phyloP scores from a whole-genome alignment of 2,329 filamentous ascomycete genomes.

The Aureobasidium sp. region DNA sequence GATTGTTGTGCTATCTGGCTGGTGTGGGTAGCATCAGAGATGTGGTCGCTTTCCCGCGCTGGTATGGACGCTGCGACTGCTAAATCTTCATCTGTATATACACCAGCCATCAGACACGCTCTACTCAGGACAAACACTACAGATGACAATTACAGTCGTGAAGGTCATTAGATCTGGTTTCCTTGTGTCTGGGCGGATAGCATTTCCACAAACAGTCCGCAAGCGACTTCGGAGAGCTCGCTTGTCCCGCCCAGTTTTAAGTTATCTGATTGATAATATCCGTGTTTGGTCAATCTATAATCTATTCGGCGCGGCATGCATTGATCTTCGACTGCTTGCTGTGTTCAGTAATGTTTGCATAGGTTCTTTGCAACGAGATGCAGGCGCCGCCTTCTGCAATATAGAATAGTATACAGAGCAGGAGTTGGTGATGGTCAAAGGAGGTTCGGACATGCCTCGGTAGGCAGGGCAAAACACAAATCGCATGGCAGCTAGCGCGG shows the following conservation, averaged over 20 bases:
- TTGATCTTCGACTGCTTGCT: background rate
- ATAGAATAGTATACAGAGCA: background rate
- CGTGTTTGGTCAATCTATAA: conserved; percentile 1
- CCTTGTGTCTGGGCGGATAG: background rate
- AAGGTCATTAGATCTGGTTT: background rate
- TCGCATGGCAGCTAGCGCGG: conserved; percentile 4
- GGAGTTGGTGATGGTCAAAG: background rate
- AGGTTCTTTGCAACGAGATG: background rate
- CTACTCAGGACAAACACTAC: background rate
- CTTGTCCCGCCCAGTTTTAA: background rate
- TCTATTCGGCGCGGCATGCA: background rate
- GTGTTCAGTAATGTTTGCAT: background rate
- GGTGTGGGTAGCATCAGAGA: conserved; percentile 79
- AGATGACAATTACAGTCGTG: background rate
- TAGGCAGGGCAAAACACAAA: background rate
- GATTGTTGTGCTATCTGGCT: conserved; percentile 73
- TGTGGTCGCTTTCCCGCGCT: conserved; percentile 78
- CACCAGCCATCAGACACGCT: background rate
- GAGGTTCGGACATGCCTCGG: background rate
- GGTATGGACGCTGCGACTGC: conserved; percentile 49
- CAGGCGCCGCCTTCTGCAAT: background rate
- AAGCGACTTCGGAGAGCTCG: conserved; percentile 13
- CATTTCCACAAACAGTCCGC: background rate
- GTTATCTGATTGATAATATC: conserved; percentile 15
- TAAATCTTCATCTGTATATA: conserved; percentile 18